Percentiles rank a stretch among this genome's conserved stretches.
phyloP scores from a whole-genome alignment of 768 basidiomycete species.

The Boletus pseudo-olivaceus region DNA sequence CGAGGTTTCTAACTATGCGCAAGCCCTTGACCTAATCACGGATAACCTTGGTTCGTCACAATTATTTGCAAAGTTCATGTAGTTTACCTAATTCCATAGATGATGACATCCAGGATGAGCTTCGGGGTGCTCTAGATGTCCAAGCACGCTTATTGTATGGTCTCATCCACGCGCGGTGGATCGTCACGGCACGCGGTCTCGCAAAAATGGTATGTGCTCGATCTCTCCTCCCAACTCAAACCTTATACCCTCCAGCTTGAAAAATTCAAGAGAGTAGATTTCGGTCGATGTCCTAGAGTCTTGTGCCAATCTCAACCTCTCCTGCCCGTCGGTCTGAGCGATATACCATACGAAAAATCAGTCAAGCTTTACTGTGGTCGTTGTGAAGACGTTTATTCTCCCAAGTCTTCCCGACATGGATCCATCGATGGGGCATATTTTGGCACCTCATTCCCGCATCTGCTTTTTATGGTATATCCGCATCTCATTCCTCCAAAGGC shows the following conservation, averaged over 20 bases:
- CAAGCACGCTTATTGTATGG: conserved; percentile 94
- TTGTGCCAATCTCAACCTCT: conserved; percentile 93
- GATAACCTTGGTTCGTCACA: conserved; percentile 81
- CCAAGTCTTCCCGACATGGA: conserved; percentile 95
- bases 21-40: conserved; percentile 93
- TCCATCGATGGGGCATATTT: conserved; percentile 99
- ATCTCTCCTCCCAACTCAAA: neutral
- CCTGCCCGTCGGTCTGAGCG: conserved; percentile 94
- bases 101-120: conserved; percentile 92
- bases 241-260: conserved; percentile 58
- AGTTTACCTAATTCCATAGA: conserved; percentile 43
- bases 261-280: conserved; percentile 98
- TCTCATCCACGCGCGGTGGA: conserved; percentile 95
- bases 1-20: conserved; percentile 91
- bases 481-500: conserved; percentile 84
- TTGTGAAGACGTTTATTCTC: conserved; percentile 98
- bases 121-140: conserved; percentile 86
- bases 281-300: conserved; percentile 97
- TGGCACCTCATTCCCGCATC: conserved; percentile 95
- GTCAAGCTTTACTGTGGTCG: conserved; percentile 98
- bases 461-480: conserved; percentile 96
- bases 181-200: conserved; percentile 89
- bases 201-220: conserved; percentile 80
- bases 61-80: neutral
- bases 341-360: conserved; percentile 97